Conservation (phyloP, 306 rosid genomes). For the Echinosophora koreensis region DNA sequence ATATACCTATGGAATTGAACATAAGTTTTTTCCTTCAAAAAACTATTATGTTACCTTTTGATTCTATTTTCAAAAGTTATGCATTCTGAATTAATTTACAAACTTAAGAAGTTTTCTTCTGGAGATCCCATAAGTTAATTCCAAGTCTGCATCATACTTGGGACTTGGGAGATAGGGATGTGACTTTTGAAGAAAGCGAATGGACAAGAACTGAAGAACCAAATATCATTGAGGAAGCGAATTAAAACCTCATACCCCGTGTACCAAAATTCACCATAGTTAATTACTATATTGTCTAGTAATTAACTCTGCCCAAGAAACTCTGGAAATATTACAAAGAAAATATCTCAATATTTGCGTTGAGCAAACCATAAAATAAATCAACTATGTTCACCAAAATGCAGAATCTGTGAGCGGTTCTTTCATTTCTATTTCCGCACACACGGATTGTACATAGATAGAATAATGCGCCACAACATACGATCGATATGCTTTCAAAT, state of each 20-base stretch:
- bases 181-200: constrained; percentile 9
- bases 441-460: constrained; percentile 48
- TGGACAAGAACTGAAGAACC: background rate
- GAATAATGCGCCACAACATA: constrained; percentile 49
- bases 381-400: background rate
- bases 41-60: too few relatives aligned
- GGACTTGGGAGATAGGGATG: background rate
- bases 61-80: too few relatives aligned
- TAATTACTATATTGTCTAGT: background rate
- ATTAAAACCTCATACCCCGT: background rate
- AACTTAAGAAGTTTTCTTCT: background rate
- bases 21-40: too few relatives aligned
- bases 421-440: constrained; percentile 28
- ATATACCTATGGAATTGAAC: too few relatives aligned
- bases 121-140: background rate
- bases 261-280: background rate
- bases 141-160: background rate
- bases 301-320: constrained; percentile 13
- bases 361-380: background rate
- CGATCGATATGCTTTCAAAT: constrained; percentile 36
- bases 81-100: background rate
- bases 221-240: background rate
- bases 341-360: background rate
- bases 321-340: background rate
- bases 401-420: constrained; percentile 35